Percentiles rank a stretch among this genome's conserved stretches.
Evolutionary conservation across 768 basidiomycete species (phyloP).

Genomic region (Holtermannia corniformis): DNA sequence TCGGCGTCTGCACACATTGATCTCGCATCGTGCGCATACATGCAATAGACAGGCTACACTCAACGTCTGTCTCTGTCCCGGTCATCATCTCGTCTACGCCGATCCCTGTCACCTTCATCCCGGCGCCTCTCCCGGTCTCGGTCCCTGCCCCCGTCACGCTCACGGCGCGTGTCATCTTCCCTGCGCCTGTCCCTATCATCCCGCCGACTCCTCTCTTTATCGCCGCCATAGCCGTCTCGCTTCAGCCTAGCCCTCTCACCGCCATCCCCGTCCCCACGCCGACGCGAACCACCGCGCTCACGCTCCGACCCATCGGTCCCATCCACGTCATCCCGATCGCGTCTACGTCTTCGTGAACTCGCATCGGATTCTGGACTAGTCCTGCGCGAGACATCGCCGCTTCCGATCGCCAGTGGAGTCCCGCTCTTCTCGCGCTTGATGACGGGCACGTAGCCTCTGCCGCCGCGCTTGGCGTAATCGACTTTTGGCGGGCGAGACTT

Average conservation of each 20-base stretch:
- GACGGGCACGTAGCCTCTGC: slow-evolving; percentile 68
- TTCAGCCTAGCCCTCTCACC: not conserved
- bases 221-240: slow-evolving; percentile 1
- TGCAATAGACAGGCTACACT: too few relatives aligned
- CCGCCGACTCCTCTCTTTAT: slow-evolving; percentile 5
- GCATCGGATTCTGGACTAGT: slow-evolving; percentile 12
- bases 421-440: not conserved
- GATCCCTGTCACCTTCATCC: slow-evolving; percentile 1
- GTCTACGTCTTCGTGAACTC: slow-evolving; percentile 9
- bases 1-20: too few relatives aligned
- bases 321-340: slow-evolving; percentile 8
- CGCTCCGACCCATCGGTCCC: slow-evolving; percentile 8
- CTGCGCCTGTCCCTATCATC: slow-evolving; percentile 7
- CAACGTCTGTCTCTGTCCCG: slow-evolving; percentile 3
- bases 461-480: slow-evolving; percentile 45
- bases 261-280: slow-evolving; percentile 15
- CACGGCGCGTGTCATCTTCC: slow-evolving; percentile 6
- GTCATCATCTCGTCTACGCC: slow-evolving; percentile 6
- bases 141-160: slow-evolving; percentile 5
- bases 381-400: slow-evolving; percentile 10
- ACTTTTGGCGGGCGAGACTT: not conserved
- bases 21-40: too few relatives aligned
- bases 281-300: slow-evolving; percentile 17
- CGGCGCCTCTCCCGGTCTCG: slow-evolving; percentile 6
- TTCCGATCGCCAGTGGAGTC: not conserved